Percentiles rank a stretch among this genome's conserved stretches.
These are phyloP conservation scores for Tilletia indica DNA, from an alignment of 1,284 basidiomycete genomes.

Conservation along the genomic window DNA sequence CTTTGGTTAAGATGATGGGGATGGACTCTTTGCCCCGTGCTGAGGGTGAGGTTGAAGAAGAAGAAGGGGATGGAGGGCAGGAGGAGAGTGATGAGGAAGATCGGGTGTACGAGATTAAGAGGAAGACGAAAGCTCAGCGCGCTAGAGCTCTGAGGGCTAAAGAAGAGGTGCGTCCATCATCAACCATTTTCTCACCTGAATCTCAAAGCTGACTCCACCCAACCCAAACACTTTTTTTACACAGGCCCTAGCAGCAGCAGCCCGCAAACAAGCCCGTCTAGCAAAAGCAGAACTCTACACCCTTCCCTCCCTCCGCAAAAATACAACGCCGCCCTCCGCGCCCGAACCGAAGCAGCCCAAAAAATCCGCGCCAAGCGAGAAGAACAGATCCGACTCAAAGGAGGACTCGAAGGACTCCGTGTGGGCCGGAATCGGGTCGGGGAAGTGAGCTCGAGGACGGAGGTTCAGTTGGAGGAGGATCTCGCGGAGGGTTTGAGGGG, in stretches of 20 bases:
- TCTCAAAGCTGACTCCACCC: background rate
- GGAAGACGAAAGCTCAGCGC: conserved; percentile 41
- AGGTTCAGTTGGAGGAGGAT: conserved; percentile 89
- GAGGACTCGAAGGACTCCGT: conserved; percentile 33
- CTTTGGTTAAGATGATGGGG: background rate
- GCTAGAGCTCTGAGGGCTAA: conserved; percentile 30
- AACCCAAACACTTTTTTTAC: too few species aligned
- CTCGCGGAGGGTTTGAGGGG: conserved; percentile 79
- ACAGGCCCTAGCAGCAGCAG: conserved; percentile 23
- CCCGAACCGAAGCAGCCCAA: conserved; percentile 28
- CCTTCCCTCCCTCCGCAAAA: conserved; percentile 27
- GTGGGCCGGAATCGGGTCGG: conserved; percentile 40
- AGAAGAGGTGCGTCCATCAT: conserved; percentile 23
- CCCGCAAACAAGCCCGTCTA: conserved; percentile 33
- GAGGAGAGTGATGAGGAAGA: conserved; percentile 27
- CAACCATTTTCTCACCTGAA: background rate
- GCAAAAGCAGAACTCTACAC: conserved; percentile 32
- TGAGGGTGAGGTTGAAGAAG: conserved; percentile 28
- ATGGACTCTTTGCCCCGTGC: background rate
- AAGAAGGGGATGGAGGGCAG: conserved; percentile 14
- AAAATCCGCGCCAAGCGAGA: conserved; percentile 30
- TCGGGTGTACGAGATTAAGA: conserved; percentile 25
- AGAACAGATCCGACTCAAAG: conserved; percentile 26
- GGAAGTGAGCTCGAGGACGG: conserved; percentile 41
- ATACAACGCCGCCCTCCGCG: conserved; percentile 21